Percentiles rank a stretch among this genome's conserved stretches.
Evolutionary conservation across 768 basidiomycete species (phyloP).

Genomic region (Lentinula aciculospora): DNA sequence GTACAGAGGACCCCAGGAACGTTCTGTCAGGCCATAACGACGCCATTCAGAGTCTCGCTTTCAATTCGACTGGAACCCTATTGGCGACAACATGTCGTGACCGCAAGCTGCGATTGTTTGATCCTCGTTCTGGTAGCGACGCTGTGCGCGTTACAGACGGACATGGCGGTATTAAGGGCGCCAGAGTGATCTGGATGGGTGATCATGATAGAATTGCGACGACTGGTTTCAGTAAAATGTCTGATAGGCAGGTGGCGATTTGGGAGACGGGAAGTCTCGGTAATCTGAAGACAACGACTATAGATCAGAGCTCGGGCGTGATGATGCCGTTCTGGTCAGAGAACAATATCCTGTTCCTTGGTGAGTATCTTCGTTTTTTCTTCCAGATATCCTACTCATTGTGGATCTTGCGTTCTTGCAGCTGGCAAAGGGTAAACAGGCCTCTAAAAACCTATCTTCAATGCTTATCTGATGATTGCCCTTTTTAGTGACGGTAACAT

Average conservation of each 20-base stretch:
- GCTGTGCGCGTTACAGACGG: slow-evolving; percentile 81
- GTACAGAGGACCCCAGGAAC: slow-evolving; percentile 55
- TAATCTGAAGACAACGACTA: slow-evolving; percentile 68
- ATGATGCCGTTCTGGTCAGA: slow-evolving; percentile 98
- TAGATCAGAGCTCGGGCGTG: slow-evolving; percentile 92
- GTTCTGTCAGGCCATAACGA: slow-evolving; percentile 77
- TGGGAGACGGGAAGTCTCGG: slow-evolving; percentile 83
- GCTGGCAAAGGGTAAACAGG: slow-evolving; percentile 82
- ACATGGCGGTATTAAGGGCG: slow-evolving; percentile 90
- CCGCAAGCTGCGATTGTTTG: slow-evolving; percentile 88
- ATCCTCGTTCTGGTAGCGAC: slow-evolving; percentile 79
- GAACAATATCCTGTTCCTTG: slow-evolving; percentile 85
- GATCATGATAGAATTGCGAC: slow-evolving; percentile 85
- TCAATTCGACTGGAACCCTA: slow-evolving; percentile 74
- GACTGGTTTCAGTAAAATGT: slow-evolving; percentile 96
- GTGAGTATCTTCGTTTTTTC: slow-evolving; percentile 27
- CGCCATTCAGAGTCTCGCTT: slow-evolving; percentile 80
- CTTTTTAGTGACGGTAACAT: slow-evolving; percentile 89
- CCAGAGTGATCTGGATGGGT: slow-evolving; percentile 88
- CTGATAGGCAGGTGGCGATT: slow-evolving; percentile 82
- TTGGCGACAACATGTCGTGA: slow-evolving; percentile 91
- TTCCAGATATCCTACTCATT: slow-evolving; percentile 1
- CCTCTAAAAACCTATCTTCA: not conserved
- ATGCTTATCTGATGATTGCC: slow-evolving; percentile 6
- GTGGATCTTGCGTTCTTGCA: slow-evolving; percentile 17